A percentile compares a stretch with the other conserved stretches of the same genome.
Conservation (phyloP, 2,329 filamentous ascomycete species). For the Beauveria sp. region DNA sequence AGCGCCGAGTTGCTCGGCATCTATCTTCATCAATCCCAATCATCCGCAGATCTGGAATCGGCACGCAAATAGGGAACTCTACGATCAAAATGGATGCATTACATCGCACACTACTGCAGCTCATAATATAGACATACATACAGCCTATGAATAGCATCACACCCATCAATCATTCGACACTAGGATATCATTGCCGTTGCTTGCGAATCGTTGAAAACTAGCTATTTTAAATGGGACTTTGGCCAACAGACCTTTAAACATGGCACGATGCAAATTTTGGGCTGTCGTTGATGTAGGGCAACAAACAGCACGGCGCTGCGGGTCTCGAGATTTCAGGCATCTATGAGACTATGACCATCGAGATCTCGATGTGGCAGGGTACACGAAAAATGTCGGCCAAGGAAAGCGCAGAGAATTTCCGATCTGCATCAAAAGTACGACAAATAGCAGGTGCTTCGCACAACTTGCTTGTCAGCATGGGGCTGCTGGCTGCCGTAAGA, state of each 20-base stretch:
- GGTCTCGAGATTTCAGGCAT: background rate
- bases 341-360: background rate
- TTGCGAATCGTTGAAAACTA: too few species aligned
- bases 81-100: background rate
- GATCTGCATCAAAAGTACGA: background rate
- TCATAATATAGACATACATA: slow-evolving; percentile 6
- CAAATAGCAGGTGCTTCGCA: background rate
- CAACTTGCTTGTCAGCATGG: background rate
- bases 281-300: too few species aligned
- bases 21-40: slow-evolving; percentile 6
- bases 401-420: background rate
- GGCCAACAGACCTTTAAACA: too few species aligned
- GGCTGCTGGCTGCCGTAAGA: background rate
- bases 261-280: too few species aligned
- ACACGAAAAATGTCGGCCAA: background rate
- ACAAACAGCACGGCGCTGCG: too few species aligned
- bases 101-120: background rate
- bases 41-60: slow-evolving; percentile 5
- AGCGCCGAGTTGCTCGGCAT: slow-evolving; percentile 9
- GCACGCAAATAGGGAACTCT: background rate
- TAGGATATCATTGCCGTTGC: background rate
- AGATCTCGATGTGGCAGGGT: background rate
- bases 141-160: background rate
- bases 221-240: too few species aligned
- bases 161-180: background rate